Evolutionary conservation across 495 filamentous ascomycete species (phyloP).

Genomic region (Penicillium simplicissimum): DNA sequence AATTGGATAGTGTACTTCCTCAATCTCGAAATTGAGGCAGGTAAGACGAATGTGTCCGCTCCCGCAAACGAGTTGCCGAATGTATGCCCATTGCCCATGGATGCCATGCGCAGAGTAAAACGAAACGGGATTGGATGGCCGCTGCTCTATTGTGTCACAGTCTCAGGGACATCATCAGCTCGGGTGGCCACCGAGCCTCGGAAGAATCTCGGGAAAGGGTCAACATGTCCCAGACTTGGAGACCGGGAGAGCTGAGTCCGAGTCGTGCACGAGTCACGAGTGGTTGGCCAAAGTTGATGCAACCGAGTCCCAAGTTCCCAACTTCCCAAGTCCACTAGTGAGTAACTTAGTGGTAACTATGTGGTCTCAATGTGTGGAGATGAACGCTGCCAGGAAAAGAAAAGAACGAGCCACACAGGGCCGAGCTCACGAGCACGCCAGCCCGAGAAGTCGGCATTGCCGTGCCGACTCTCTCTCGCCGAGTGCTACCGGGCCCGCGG

Average conservation of each 20-base stretch:
- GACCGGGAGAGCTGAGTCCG: background rate
- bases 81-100: background rate
- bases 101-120: background rate
- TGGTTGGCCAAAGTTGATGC: no score
- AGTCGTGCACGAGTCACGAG: background rate
- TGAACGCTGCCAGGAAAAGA: slow-evolving; percentile 9
- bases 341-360: no score
- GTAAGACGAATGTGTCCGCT: background rate
- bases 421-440: slow-evolving; percentile 17
- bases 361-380: no score
- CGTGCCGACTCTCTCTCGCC: slow-evolving; percentile 20
- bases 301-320: no score
- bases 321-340: no score
- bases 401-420: slow-evolving; percentile 7
- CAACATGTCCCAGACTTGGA: background rate
- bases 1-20: background rate
- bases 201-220: slow-evolving; percentile 22
- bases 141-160: no score
- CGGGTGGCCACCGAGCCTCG: slow-evolving; percentile 23
- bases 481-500: slow-evolving; percentile 22
- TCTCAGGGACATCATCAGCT: background rate
- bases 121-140: background rate
- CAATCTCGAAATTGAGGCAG: background rate
- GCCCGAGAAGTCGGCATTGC: slow-evolving; percentile 27
- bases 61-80: background rate